phyloP scores from a whole-genome alignment of 1,139 yeast genomes.

The Ogataea hybrid region DNA sequence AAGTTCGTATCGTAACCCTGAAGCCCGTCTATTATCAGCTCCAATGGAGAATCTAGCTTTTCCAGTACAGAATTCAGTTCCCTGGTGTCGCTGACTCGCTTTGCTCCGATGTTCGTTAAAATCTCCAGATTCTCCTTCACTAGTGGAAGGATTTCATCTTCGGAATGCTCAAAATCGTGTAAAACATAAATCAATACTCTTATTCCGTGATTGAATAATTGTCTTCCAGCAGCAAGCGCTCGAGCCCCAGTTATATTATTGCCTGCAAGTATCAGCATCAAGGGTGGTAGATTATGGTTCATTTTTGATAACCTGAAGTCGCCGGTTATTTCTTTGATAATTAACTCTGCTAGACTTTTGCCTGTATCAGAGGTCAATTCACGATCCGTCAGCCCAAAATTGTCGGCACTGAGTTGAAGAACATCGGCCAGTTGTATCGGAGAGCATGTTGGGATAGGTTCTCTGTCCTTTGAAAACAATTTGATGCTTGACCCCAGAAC shows the following conservation, averaged over 20 bases:
- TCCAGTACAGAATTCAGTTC: constrained; percentile 32
- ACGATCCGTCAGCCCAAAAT: constrained; percentile 48
- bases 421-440: constrained; percentile 83
- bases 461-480: constrained; percentile 21
- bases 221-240: constrained; percentile 80
- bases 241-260: constrained; percentile 72
- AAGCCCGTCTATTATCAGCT: constrained; percentile 74
- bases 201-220: constrained; percentile 71
- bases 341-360: constrained; percentile 58
- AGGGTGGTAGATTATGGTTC: constrained; percentile 71
- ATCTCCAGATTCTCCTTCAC: constrained; percentile 47
- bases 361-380: constrained; percentile 71
- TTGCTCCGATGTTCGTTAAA: constrained; percentile 56
- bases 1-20: constrained; percentile 80
- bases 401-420: constrained; percentile 57
- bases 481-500: constrained; percentile 8
- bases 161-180: constrained; percentile 32
- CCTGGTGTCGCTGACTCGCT: constrained; percentile 40
- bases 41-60: constrained; percentile 70
- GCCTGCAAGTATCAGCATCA: constrained; percentile 70
- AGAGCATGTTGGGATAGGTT: constrained; percentile 62
- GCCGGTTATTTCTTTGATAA: constrained; percentile 71
- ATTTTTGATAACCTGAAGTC: constrained; percentile 42
- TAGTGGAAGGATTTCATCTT: constrained; percentile 31
- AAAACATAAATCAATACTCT: constrained; percentile 60